Evolutionary conservation across 2,329 filamentous ascomycete species (phyloP).

Genomic region (Neofusicoccum ribis): DNA sequence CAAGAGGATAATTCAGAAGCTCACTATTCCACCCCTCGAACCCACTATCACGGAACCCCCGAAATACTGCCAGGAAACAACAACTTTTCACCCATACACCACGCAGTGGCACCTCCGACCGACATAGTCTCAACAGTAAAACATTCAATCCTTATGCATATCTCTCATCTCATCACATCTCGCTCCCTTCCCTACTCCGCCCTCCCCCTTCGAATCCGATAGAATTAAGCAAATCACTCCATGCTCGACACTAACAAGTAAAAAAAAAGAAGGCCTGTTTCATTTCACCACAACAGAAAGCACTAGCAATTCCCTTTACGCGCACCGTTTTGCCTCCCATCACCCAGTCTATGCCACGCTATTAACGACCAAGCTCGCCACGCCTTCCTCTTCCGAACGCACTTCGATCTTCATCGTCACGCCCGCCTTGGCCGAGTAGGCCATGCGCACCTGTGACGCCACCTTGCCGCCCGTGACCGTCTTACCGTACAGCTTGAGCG

Average conservation of each 20-base stretch:
- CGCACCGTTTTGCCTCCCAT: background rate
- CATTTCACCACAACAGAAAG: background rate
- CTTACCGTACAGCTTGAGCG: slow-evolving; percentile 94
- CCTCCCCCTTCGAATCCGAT: background rate
- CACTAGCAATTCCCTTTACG: background rate
- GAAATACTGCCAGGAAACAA: no score
- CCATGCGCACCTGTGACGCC: slow-evolving; percentile 86
- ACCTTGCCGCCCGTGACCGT: slow-evolving; percentile 88
- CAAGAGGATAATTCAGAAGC: no score
- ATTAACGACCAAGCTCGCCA: slow-evolving; percentile 80
- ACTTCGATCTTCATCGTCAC: slow-evolving; percentile 96
- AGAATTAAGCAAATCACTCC: background rate
- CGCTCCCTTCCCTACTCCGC: background rate
- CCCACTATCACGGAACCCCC: no score
- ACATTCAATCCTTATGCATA: background rate
- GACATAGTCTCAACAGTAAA: background rate
- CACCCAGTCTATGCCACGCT: slow-evolving; percentile 66
- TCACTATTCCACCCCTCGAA: no score
- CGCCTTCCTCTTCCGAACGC: slow-evolving; percentile 87
- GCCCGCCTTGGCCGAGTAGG: slow-evolving; percentile 85
- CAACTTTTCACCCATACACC: no score
- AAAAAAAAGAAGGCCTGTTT: no score
- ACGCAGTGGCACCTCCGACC: no score
- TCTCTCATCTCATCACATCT: background rate
- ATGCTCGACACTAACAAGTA: background rate